Evolutionary conservation across 139 green algal species (phyloP), one percentile per base, ranked within the genome.

Genomic region (Pseudopediastrum boryanum): DNA sequence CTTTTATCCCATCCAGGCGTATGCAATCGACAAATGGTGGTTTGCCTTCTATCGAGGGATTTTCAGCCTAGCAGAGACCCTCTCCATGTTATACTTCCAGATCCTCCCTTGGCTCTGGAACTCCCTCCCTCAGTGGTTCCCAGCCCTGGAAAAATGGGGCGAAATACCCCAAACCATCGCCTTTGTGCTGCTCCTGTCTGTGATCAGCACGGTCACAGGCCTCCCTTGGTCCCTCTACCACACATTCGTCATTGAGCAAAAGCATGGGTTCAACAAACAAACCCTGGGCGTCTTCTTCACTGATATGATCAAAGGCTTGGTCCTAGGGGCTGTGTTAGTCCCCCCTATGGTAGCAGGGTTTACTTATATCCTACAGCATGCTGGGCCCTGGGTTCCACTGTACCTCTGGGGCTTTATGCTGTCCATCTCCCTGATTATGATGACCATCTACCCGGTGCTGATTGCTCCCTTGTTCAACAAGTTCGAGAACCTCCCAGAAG

Each of bases 211-310:
- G 61, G 33, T 90, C 8, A 75, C 91, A 68, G 77, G 79, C 27
- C 38, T 98, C 63, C 94, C 94, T 0, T 98, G 90, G 89, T 85
- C 65, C 9, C 42, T 89, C 4, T 98, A 93, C 83, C 73, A 21
- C 19, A 98, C 94, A 0, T 98, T 96, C 82, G 85, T 93, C 1
- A 63, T 96, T 2, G 92, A 96, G 68, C 46, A 91, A 39, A 73
- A 79, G 12, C 94, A 98, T 69, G 94, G 94, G 50, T 98, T 98
- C 89, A 98, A 98, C 91, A 95, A 94, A 73, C 92, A 94, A 75
- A 97, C 90, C 0, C 33, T 69, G n/a, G 27, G 44, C 4, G 83
- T 95, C 2, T 98, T 94, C 64, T 35, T 94, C 0, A 80, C 56
- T 2, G 94, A 98, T 75, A 36, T 85, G 10, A 23, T 71, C 38